These are phyloP conservation scores for Mallotus repandus DNA, from an alignment of 441 rosid genomes.

Conservation along the genomic window DNA sequence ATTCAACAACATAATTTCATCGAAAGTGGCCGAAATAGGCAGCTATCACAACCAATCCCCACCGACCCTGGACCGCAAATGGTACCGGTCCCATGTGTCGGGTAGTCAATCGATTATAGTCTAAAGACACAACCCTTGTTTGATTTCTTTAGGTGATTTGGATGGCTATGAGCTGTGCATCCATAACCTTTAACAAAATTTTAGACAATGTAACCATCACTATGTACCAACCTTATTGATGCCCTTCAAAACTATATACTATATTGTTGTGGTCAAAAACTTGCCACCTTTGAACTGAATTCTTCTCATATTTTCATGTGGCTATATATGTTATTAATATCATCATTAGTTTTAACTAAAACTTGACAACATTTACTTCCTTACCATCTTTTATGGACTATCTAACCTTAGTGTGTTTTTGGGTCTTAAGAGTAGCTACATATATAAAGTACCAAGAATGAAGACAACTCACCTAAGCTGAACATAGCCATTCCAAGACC, in stretches of 20 bases:
- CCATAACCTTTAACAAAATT: conserved; percentile 1
- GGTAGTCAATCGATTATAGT: conserved; percentile 35
- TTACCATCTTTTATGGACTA: no score
- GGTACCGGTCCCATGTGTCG: conserved; percentile 53
- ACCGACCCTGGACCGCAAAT: conserved; percentile 43
- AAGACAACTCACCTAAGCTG: conserved; percentile 81
- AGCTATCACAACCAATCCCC: conserved; percentile 39
- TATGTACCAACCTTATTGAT: conserved; percentile 7
- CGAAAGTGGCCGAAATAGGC: conserved; percentile 17
- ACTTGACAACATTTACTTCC: no score
- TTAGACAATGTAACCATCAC: conserved; percentile 7
- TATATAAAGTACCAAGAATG: neutral
- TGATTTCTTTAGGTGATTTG: conserved; percentile 17
- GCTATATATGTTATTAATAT: no score
- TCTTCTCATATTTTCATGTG: neutral
- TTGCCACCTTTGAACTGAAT: conserved; percentile 17
- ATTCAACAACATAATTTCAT: conserved; percentile 20
- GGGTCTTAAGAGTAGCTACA: neutral
- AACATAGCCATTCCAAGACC: conserved; percentile 99
- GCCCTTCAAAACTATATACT: neutral
- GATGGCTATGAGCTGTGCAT: conserved; percentile 33
- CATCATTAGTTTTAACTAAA: no score
- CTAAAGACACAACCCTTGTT: conserved; percentile 11
- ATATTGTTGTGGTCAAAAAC: conserved; percentile 7
- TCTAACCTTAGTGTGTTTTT: no score